phyloP scores from a whole-genome alignment of 2,329 filamentous ascomycete species.

The Paramyrothecium roridum region DNA sequence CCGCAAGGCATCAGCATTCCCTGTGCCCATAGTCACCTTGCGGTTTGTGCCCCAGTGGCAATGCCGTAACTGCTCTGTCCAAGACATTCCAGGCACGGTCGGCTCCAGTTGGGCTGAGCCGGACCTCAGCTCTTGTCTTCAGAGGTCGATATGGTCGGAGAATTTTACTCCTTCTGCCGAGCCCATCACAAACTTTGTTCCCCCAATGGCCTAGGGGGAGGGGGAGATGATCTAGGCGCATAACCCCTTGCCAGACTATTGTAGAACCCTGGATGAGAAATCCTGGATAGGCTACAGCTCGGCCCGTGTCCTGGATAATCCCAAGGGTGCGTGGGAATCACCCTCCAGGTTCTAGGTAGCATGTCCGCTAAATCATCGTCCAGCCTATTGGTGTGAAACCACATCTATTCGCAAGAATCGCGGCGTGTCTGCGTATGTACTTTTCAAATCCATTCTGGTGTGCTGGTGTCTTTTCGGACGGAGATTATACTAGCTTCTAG shows the following conservation, averaged over 20 bases:
- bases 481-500: constrained; percentile 31
- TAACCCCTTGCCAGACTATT: too few species aligned
- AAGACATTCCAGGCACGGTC: background rate
- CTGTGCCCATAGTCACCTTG: background rate
- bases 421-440: constrained; percentile 18
- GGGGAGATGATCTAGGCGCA: too few species aligned
- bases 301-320: too few species aligned
- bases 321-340: too few species aligned
- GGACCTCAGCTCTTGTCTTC: background rate
- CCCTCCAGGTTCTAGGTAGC: background rate
- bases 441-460: constrained; percentile 23
- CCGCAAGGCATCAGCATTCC: background rate
- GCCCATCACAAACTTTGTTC: background rate
- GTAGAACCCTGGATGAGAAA: too few species aligned
- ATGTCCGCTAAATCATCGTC: background rate
- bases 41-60: background rate
- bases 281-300: too few species aligned
- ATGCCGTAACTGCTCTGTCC: background rate
- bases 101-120: background rate
- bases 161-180: background rate
- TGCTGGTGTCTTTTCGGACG: constrained; percentile 24
- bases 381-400: background rate
- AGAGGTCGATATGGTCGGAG: background rate
- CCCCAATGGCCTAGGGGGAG: too few species aligned
- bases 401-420: too few species aligned